Evolutionary conservation across 495 filamentous ascomycete species (phyloP).

Genomic region (Aspergillus baeticus): DNA sequence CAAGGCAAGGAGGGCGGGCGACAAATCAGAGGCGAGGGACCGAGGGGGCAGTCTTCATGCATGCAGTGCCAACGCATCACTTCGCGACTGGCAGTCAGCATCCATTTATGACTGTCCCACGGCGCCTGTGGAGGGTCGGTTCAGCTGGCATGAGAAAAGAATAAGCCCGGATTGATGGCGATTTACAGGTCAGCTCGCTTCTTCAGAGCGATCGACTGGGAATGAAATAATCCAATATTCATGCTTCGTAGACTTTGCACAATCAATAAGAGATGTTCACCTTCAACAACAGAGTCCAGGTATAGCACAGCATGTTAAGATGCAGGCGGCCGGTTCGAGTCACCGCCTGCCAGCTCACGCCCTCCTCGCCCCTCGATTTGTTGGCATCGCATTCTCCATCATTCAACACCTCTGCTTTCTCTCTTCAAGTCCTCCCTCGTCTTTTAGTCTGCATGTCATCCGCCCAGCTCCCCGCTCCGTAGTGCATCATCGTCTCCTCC

Average conservation of each 20-base stretch:
- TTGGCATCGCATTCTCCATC: conserved; percentile 18
- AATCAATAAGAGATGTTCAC: too few relatives aligned
- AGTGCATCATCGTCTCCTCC: not conserved
- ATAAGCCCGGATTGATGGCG: not conserved
- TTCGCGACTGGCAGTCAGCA: not conserved
- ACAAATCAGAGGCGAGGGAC: conserved; percentile 27
- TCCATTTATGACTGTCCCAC: not conserved
- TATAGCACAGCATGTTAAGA: not conserved
- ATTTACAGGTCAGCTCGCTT: not conserved
- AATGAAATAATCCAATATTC: not conserved
- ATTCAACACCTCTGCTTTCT: not conserved
- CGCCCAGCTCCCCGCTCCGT: conserved; percentile 6
- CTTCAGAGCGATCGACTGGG: not conserved
- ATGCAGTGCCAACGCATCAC: conserved; percentile 34
- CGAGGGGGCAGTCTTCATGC: conserved; percentile 29
- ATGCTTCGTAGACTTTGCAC: not conserved
- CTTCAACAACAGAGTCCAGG: too few relatives aligned
- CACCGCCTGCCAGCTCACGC: conserved; percentile 19
- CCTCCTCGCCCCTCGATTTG: conserved; percentile 17
- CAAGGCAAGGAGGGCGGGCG: conserved; percentile 24
- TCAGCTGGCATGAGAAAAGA: not conserved
- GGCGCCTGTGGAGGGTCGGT: not conserved
- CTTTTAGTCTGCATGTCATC: conserved; percentile 9
- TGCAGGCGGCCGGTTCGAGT: conserved; percentile 26
- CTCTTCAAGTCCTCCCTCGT: not conserved